Evolutionary conservation across 306 rosid genomes (phyloP).

Genomic region (Lablab purpureus): DNA sequence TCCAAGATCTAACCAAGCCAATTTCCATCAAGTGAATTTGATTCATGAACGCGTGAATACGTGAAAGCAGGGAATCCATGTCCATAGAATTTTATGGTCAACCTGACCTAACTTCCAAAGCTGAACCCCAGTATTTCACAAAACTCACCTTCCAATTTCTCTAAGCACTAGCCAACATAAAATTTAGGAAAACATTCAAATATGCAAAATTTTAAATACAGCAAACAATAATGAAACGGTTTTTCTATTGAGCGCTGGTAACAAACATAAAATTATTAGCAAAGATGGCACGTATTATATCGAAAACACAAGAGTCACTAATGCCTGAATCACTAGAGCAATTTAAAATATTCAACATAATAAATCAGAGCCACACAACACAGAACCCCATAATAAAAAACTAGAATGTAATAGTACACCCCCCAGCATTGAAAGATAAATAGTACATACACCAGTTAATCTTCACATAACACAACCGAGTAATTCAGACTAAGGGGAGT

Average conservation of each 20-base stretch:
- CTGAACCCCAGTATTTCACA: conserved; percentile 15
- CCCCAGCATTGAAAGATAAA: not conserved
- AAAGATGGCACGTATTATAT: not conserved
- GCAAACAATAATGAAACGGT: not conserved
- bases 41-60: not conserved
- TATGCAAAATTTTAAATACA: not conserved
- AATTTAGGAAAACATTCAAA: not conserved
- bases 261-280: no score
- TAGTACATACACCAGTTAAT: no score
- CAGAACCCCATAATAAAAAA: not conserved
- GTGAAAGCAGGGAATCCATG: not conserved
- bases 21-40: not conserved
- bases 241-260: not conserved
- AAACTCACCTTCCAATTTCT: not conserved
- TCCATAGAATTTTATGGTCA: not conserved
- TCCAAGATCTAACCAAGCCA: not conserved
- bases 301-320: not conserved
- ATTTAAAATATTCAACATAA: not conserved
- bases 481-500: no score
- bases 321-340: not conserved
- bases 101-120: not conserved
- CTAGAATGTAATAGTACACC: not conserved
- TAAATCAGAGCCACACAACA: not conserved
- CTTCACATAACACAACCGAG: not conserved
- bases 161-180: not conserved